Evolutionary conservation across 2,329 filamentous ascomycete genomes (phyloP), one percentile per base, ranked within the genome.

Genomic region (Cytospora leucostoma): DNA sequence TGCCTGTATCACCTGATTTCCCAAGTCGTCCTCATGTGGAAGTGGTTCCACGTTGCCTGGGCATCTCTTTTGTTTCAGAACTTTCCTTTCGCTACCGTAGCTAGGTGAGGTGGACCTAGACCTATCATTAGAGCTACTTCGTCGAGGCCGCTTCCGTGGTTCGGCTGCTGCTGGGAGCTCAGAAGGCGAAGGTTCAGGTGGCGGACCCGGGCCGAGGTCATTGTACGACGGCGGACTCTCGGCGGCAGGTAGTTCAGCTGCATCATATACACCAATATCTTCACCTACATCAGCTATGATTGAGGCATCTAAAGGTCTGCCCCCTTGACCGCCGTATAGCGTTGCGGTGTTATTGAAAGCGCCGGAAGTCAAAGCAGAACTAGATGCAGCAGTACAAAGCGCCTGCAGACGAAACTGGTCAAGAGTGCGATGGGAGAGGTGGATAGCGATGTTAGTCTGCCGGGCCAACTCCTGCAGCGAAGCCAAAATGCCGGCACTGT

Each of bases 201-300:
- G 50, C 7, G 50, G 50, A 7, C 50, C 21, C 12, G 50, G 50
- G 27, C 50, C 50, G 10, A 52, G 50, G 21, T 52, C 27, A 33
- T 52, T 27, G 50, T 52, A 52, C 17, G 50, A 52, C 17, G 50
- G 50, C 21, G 50, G 50, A 17, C 50, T 33, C 4, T 52, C 50
- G 8, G 7, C 50, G 27, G 32, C 27, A 33, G 50, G 27, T 47
- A 47, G 7, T 19, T 19, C 44, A 34, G 50, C 13, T 4, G 27
- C 21, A 11, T 32, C 21, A 32, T 12, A 4, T 12, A 21, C 49
- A 33, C 32, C 50, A 7, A 40, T 17, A 12, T 33, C 19, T 13
- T 52, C 21, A 11, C 1, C 7, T 11, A 27, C 11, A 10, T 2
- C 11, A 21, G 17, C 32, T 34, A 34, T 15, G 17, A 15, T 33